These are phyloP conservation scores for Curvularia sp. DNA, from an alignment of 2,329 filamentous ascomycete species.

Conservation along the genomic window DNA sequence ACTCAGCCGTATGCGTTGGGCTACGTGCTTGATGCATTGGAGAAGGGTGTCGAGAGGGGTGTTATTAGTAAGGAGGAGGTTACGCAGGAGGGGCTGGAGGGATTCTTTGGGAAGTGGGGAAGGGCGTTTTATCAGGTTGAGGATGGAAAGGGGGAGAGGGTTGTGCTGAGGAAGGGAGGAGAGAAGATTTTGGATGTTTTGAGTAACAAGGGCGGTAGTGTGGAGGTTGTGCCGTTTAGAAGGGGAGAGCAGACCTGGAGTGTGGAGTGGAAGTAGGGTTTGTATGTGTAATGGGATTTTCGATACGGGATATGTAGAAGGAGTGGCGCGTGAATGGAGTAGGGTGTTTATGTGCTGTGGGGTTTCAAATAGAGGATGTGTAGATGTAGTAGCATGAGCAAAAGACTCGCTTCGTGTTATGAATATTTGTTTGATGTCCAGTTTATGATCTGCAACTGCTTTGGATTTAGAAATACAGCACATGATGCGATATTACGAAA, in stretches of 20 bases:
- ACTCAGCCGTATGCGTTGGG: slow-evolving; percentile 75
- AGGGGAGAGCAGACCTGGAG: slow-evolving; percentile 67
- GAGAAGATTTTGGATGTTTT: slow-evolving; percentile 63
- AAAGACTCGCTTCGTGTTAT: neutral
- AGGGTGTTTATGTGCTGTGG: neutral
- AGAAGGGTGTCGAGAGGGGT: slow-evolving; percentile 65
- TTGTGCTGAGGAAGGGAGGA: slow-evolving; percentile 64
- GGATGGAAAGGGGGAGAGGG: slow-evolving; percentile 55
- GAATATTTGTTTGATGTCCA: neutral
- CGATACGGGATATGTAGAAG: too few relatives aligned
- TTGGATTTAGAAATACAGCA: neutral
- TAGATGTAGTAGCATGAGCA: neutral
- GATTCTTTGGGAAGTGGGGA: slow-evolving; percentile 65
- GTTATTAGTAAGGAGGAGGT: slow-evolving; percentile 62
- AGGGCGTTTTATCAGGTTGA: slow-evolving; percentile 64
- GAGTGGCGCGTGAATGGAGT: slow-evolving; percentile 28
- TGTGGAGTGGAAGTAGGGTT: slow-evolving; percentile 49
- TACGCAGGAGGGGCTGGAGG: slow-evolving; percentile 61
- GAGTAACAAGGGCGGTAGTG: slow-evolving; percentile 57
- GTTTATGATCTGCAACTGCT: neutral
- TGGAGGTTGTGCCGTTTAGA: slow-evolving; percentile 71
- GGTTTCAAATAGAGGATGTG: neutral
- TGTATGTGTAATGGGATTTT: neutral
- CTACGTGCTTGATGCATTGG: slow-evolving; percentile 69
- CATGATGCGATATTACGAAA: neutral